phyloP scores from a whole-genome alignment of 345 rosid species.

The Tarenaya hassleriana region DNA sequence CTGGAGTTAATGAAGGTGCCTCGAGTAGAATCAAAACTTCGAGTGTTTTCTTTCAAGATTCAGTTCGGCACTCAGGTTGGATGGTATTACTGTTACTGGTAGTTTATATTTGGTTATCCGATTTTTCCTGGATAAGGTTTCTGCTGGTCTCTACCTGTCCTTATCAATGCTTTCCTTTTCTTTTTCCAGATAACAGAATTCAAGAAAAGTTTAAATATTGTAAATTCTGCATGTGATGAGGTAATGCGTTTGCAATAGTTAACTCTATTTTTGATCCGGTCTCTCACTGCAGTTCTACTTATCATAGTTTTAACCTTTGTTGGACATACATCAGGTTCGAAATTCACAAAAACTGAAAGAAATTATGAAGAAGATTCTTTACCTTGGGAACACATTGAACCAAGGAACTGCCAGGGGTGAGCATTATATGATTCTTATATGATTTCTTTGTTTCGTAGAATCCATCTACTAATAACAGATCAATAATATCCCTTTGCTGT shows the following conservation, averaged over 20 bases:
- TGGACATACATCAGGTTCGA: slow-evolving; percentile 57
- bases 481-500: not conserved
- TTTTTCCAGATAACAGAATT: slow-evolving; percentile 72
- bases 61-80: slow-evolving; percentile 92
- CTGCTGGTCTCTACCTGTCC: slow-evolving; percentile 1
- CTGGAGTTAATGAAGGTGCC: slow-evolving; percentile 98
- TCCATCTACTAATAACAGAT: not conserved
- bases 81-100: slow-evolving; percentile 28
- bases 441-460: slow-evolving; percentile 6
- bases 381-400: slow-evolving; percentile 81
- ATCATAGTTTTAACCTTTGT: slow-evolving; percentile 13
- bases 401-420: slow-evolving; percentile 99
- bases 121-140: slow-evolving; percentile 5
- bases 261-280: slow-evolving; percentile 14
- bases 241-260: slow-evolving; percentile 33
- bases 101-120: slow-evolving; percentile 17
- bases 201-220: slow-evolving; percentile 71
- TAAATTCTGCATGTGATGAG: slow-evolving; percentile 92
- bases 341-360: slow-evolving; percentile 76
- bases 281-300: slow-evolving; percentile 11
- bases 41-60: slow-evolving; percentile 96
- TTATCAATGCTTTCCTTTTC: slow-evolving; percentile 4
- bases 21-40: slow-evolving; percentile 87
- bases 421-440: slow-evolving; percentile 7
- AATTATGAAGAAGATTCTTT: slow-evolving; percentile 90